phyloP scores from a whole-genome alignment of 176 grass and related monocot genomes.

The Cenchrus americanus region DNA sequence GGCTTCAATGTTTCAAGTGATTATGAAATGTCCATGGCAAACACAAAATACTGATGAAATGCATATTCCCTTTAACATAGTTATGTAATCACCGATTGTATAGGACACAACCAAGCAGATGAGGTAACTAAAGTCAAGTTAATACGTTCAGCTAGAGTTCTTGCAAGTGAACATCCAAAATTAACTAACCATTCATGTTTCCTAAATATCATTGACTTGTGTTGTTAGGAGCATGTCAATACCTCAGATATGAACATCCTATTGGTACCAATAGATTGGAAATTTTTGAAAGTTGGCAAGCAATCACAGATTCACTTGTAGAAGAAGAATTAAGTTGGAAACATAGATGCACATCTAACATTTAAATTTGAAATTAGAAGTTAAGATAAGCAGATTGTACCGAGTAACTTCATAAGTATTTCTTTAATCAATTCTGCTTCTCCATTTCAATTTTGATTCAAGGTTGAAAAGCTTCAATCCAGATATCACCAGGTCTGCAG shows the following conservation, averaged over 20 bases:
- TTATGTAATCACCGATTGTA: neutral
- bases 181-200: neutral
- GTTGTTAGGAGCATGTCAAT: too few species aligned
- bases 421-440: slow-evolving; percentile 56
- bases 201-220: neutral
- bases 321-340: neutral
- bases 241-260: too few species aligned
- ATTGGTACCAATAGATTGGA: too few species aligned
- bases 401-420: slow-evolving; percentile 17
- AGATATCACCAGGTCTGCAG: slow-evolving; percentile 83
- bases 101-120: neutral
- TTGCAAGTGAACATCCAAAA: neutral
- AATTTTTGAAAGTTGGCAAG: too few species aligned
- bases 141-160: neutral
- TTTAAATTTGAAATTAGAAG: neutral
- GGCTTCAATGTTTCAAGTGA: neutral
- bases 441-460: slow-evolving; percentile 75
- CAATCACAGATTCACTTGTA: too few species aligned
- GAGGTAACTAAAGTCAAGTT: neutral
- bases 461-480: slow-evolving; percentile 90
- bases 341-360: neutral
- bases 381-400: slow-evolving; percentile 33
- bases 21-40: slow-evolving; percentile 12
- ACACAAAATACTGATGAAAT: slow-evolving; percentile 1
- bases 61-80: neutral